Percentiles rank a stretch among this genome's conserved stretches.
Evolutionary conservation across 352 stramenopile genomes (phyloP).

Genomic region (Elongisporangium prolatum): DNA sequence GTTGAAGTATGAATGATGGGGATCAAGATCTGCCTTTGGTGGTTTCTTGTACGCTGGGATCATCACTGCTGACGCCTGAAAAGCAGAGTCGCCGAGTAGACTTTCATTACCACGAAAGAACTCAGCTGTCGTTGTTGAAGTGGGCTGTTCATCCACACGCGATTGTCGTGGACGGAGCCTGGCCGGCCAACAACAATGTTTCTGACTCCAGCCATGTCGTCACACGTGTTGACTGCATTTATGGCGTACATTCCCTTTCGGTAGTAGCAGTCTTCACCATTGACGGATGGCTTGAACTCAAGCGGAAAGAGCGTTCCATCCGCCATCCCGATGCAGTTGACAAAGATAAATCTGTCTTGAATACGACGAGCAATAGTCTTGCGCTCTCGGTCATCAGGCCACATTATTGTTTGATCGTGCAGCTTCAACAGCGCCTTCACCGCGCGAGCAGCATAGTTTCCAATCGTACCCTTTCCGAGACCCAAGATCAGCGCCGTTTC

Average conservation of each 20-base stretch:
- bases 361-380: conserved; percentile 7
- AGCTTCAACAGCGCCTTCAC: too few relatives aligned
- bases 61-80: conserved; percentile 8
- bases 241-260: conserved; percentile 14
- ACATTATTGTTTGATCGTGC: too few relatives aligned
- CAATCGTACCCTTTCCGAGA: too few relatives aligned
- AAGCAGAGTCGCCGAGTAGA: conserved; percentile 15
- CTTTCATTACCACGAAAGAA: conserved; percentile 17
- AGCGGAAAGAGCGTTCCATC: conserved; percentile 20
- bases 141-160: conserved; percentile 20
- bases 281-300: conserved; percentile 9
- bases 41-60: too few relatives aligned
- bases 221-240: conserved; percentile 13
- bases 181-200: conserved; percentile 18
- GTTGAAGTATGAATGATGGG: too few relatives aligned
- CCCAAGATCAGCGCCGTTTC: too few relatives aligned
- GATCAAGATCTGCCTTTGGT: too few relatives aligned
- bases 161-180: conserved; percentile 18
- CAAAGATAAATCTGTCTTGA: conserved; percentile 13
- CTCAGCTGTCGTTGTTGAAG: not conserved
- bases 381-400: too few relatives aligned
- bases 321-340: conserved; percentile 16
- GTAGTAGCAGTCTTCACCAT: conserved; percentile 21
- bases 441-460: too few relatives aligned
- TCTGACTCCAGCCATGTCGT: conserved; percentile 12